Evolutionary conservation across 495 filamentous ascomycete genomes (phyloP).

Genomic region (Penicillium canariense): DNA sequence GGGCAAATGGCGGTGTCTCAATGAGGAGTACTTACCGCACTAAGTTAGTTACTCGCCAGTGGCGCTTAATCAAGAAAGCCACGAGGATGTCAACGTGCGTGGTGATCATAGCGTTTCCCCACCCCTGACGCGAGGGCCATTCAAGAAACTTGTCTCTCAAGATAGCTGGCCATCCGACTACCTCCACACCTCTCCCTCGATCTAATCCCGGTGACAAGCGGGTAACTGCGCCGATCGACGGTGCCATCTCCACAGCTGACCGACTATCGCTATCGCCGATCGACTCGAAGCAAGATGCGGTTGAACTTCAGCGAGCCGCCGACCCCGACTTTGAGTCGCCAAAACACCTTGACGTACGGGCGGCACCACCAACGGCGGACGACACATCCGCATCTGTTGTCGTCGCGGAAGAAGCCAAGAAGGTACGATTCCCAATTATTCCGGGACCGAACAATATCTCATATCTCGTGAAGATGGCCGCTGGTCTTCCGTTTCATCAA

Average conservation of each 20-base stretch:
- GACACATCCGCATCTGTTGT: constrained; percentile 43
- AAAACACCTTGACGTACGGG: constrained; percentile 28
- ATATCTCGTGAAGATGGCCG: constrained; percentile 54
- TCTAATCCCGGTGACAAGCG: neutral
- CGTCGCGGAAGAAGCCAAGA: constrained; percentile 56
- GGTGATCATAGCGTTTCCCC: constrained; percentile 6
- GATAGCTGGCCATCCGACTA: neutral
- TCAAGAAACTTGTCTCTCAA: neutral
- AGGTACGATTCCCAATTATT: constrained; percentile 31
- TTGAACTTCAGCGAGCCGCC: constrained; percentile 40
- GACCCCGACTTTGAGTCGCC: constrained; percentile 39
- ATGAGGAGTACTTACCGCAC: too few species aligned
- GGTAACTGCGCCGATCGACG: neutral
- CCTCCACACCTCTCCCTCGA: neutral
- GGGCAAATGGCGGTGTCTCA: neutral
- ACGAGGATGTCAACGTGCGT: constrained; percentile 3
- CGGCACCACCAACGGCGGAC: constrained; percentile 32
- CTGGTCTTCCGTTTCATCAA: constrained; percentile 73
- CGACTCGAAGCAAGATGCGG: constrained; percentile 20
- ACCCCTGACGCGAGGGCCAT: neutral
- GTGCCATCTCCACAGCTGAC: neutral
- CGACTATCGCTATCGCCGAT: neutral
- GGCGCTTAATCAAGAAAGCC: neutral
- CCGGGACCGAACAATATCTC: neutral
- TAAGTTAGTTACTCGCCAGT: neutral